Conservation (phyloP, 495 filamentous ascomycete genomes). For the Tuber indicum region DNA sequence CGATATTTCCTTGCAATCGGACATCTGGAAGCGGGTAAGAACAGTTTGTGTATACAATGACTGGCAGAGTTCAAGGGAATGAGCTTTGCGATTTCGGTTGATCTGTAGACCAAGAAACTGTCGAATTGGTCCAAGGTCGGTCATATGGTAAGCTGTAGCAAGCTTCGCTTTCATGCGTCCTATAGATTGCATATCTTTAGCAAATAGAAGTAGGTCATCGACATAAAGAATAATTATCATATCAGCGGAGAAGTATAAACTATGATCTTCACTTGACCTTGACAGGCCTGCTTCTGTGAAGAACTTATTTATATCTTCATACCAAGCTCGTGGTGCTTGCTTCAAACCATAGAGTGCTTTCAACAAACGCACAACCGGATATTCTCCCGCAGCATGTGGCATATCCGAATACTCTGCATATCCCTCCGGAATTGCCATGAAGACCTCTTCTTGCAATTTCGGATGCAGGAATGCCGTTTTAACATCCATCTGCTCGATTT, state of each 20-base stretch:
- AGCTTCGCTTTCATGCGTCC: not conserved
- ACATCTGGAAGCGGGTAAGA: not conserved
- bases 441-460: too few relatives aligned
- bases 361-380: not conserved
- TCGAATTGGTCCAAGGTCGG: not conserved
- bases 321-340: not conserved
- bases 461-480: too few relatives aligned
- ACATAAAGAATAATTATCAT: not conserved
- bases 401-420: not conserved
- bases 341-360: not conserved
- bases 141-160: not conserved
- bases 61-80: not conserved
- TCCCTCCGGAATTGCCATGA: too few relatives aligned
- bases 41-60: too few relatives aligned
- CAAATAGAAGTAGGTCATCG: not conserved
- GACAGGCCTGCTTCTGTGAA: too few relatives aligned
- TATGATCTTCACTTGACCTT: not conserved
- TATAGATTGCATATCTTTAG: not conserved
- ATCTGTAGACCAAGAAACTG: not conserved
- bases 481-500: too few relatives aligned
- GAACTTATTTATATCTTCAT: too few relatives aligned
- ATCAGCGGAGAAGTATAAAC: not conserved
- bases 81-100: not conserved
- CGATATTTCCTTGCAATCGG: not conserved
- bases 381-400: too few relatives aligned